Base-by-base conservation (phyloP, 2,329 filamentous ascomycete genomes). In the Shiraia sp. region DNA sequence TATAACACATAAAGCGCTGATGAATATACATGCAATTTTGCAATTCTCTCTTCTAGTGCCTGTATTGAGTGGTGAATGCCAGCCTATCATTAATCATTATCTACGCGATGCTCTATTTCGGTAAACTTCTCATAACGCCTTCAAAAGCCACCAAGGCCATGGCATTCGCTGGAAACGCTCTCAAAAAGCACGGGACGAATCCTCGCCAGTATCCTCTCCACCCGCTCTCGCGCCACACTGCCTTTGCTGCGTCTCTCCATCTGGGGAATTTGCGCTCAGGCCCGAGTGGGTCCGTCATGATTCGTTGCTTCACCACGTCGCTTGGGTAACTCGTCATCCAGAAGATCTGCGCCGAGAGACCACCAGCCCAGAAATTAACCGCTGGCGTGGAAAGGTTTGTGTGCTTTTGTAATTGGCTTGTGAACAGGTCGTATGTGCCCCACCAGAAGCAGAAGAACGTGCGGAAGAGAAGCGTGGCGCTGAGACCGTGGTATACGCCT, bases 371-470 rank as follows among this genome's bases (percentile, higher is more conserved):
- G 75, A 99, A 99, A 67, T 97, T 97, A 62, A 97, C 79, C 1
- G 85, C 85, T 0, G 93, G 90, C 0, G 83, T 82, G 39, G 87
- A 87, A 39, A 96, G 73, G 10, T 57, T 71, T 2, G 91, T 96
- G 57, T 83, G 75, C 13, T 80, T 70, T 40, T 80, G 75, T 63
- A 97, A 75, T 45, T 78, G 72, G 15, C 82, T 78, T 4, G 88
- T 88, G 55, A 97, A 79, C 22, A 96, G 57, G 61, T 96, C 92
- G 74, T 99, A 99, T 46, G 84, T 87, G n/a, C 85, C 85, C 93
- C 93, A 99, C 91, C 91, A 97, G 75, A 86, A 93, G 79, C 96
- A 96, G 78, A 99, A 99, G 74, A 92, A 95, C 10, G 84, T 83
- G 13, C 93, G 82, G 75, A 97, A 97, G 33, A 97, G 71, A 34